These are phyloP conservation scores for Linnemannia zychae DNA, from an alignment of 192 early-diverging fungal species.

Conservation along the genomic window DNA sequence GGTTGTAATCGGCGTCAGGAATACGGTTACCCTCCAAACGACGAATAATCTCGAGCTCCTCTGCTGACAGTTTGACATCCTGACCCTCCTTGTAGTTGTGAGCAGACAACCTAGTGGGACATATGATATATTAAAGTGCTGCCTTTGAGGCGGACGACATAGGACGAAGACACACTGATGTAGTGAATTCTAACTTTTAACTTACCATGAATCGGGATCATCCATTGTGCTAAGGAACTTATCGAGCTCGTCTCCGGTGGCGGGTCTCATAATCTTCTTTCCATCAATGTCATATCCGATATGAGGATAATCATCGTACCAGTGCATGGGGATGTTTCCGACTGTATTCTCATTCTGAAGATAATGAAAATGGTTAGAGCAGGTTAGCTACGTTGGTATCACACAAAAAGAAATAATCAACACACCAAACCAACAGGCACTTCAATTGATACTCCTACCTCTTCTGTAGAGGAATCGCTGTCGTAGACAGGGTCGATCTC, in stretches of 20 bases:
- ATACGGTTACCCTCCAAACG: constrained; percentile 85
- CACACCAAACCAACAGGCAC: not conserved
- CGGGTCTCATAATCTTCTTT: constrained; percentile 91
- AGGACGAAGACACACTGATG: not conserved
- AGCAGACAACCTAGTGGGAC: constrained; percentile 69
- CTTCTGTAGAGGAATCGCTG: constrained; percentile 93
- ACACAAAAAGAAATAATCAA: not conserved
- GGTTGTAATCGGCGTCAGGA: constrained; percentile 89
- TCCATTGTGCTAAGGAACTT: constrained; percentile 93
- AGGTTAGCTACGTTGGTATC: not conserved
- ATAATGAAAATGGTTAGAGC: not conserved
- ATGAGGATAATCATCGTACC: constrained; percentile 97
- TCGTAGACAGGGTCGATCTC: constrained; percentile 96
- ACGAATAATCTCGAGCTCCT: constrained; percentile 95
- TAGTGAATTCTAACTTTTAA: not conserved
- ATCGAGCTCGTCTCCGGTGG: constrained; percentile 93
- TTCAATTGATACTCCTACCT: constrained; percentile 62
- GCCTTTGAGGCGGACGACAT: not conserved
- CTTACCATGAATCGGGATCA: constrained; percentile 90
- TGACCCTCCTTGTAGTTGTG: constrained; percentile 85
- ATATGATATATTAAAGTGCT: not conserved
- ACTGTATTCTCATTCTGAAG: constrained; percentile 85
- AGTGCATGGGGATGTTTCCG: constrained; percentile 96
- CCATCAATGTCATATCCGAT: constrained; percentile 97
- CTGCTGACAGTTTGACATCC: constrained; percentile 87